Evolutionary conservation across 495 filamentous ascomycete genomes (phyloP).

Genomic region (Podospora bellae-mahoneyi): DNA sequence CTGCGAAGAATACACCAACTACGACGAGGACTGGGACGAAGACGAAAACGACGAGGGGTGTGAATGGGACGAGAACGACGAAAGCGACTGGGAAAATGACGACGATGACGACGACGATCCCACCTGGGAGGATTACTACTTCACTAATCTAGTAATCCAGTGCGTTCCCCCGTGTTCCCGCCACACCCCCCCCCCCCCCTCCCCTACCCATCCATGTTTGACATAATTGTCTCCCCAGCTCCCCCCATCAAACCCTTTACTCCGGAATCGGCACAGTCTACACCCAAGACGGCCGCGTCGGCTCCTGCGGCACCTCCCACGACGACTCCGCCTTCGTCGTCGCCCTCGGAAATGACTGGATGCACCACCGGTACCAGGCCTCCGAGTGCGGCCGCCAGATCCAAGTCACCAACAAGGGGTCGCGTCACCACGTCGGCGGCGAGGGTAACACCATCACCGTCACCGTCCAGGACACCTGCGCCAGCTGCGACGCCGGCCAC

Average conservation of each 20-base stretch:
- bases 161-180: background rate
- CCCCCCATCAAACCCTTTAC: constrained; percentile 16
- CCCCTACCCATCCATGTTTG: background rate
- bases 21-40: background rate
- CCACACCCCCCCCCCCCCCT: background rate
- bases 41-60: background rate
- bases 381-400: constrained; percentile 34
- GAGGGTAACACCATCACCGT: constrained; percentile 28
- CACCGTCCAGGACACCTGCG: constrained; percentile 35
- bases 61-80: background rate
- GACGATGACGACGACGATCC: background rate
- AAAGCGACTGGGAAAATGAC: background rate
- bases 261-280: constrained; percentile 30
- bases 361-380: constrained; percentile 19
- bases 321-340: constrained; percentile 24
- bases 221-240: background rate
- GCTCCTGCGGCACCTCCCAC: constrained; percentile 32
- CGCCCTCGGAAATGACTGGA: constrained; percentile 26
- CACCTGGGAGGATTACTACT: background rate
- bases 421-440: constrained; percentile 28
- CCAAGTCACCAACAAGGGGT: constrained; percentile 32
- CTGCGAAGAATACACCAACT: background rate
- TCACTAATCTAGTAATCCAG: background rate
- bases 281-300: constrained; percentile 23
- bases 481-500: constrained; percentile 26